Evolutionary conservation across 768 basidiomycete species (phyloP).

Genomic region (Rhizopogon vinicolor): DNA sequence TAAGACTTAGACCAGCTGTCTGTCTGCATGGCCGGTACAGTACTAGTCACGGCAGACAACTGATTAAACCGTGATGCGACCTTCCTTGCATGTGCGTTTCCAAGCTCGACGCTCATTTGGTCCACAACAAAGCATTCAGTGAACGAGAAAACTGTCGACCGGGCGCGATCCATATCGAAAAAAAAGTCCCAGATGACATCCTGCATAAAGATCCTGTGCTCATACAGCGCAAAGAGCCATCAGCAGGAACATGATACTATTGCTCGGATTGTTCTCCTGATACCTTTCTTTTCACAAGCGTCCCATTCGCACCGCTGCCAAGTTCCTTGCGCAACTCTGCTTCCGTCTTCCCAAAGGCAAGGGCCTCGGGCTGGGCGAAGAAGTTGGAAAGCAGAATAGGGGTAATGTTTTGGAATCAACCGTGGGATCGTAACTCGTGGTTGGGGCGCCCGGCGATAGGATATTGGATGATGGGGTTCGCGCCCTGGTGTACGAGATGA

Average conservation of each 20-base stretch:
- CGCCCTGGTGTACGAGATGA: slow-evolving; percentile 93
- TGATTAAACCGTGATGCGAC: slow-evolving; percentile 86
- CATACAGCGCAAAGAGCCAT: slow-evolving; percentile 89
- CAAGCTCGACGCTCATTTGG: slow-evolving; percentile 99
- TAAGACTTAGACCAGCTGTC: too few relatives aligned
- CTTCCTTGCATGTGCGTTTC: slow-evolving; percentile 95
- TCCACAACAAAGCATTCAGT: slow-evolving; percentile 39
- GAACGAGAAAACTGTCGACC: not conserved
- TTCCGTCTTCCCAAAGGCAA: slow-evolving; percentile 97
- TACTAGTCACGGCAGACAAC: slow-evolving; percentile 55
- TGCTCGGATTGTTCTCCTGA: slow-evolving; percentile 95
- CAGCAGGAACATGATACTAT: slow-evolving; percentile 92
- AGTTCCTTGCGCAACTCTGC: slow-evolving; percentile 73
- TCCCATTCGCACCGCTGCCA: slow-evolving; percentile 68
- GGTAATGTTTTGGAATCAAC: slow-evolving; percentile 80
- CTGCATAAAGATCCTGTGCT: slow-evolving; percentile 99
- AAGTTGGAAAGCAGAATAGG: slow-evolving; percentile 94
- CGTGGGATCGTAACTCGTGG: slow-evolving; percentile 83
- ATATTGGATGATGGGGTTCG: slow-evolving; percentile 87
- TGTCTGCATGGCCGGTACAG: too few relatives aligned
- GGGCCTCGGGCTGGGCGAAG: slow-evolving; percentile 96
- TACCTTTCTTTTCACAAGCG: slow-evolving; percentile 93
- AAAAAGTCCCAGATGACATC: slow-evolving; percentile 98
- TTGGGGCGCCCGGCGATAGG: slow-evolving; percentile 91
- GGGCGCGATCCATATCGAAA: slow-evolving; percentile 54